Conservation (phyloP, 2,329 filamentous ascomycete genomes). For the Aspergillus niger region DNA sequence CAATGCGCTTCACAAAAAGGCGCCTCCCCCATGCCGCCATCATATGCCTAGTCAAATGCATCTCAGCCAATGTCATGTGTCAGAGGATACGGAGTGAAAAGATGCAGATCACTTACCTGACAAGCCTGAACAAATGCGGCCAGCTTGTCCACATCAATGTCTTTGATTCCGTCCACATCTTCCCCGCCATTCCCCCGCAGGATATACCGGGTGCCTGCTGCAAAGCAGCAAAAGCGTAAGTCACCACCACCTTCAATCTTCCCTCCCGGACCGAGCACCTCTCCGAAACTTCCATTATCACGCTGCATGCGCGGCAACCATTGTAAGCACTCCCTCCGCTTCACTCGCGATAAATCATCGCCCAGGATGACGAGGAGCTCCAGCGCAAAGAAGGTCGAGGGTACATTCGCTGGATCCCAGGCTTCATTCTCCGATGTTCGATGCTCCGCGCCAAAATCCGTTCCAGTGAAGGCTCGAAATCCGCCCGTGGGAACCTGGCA, state of each 20-base stretch:
- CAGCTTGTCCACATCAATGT: conserved; percentile 73
- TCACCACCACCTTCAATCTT: conserved; percentile 77
- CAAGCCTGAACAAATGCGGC: conserved; percentile 70
- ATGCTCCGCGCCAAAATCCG: conserved; percentile 52
- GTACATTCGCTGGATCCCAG: conserved; percentile 79
- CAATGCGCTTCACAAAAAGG: conserved; percentile 81
- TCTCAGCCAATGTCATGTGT: conserved; percentile 28
- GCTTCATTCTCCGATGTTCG: conserved; percentile 54
- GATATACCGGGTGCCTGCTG: conserved; percentile 78
- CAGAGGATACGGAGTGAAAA: background rate
- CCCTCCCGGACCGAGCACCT: conserved; percentile 65
- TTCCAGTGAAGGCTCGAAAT: conserved; percentile 83
- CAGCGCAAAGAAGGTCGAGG: conserved; percentile 87
- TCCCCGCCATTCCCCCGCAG: conserved; percentile 64
- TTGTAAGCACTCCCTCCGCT: conserved; percentile 64
- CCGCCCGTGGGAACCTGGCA: conserved; percentile 86
- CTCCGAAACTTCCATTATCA: conserved; percentile 85
- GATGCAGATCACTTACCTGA: conserved; percentile 47
- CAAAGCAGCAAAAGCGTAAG: conserved; percentile 85
- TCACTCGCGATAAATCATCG: conserved; percentile 66
- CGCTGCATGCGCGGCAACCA: conserved; percentile 81
- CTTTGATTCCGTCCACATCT: conserved; percentile 60
- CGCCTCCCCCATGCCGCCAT: conserved; percentile 79
- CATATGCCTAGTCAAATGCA: conserved; percentile 63
- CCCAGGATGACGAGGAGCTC: conserved; percentile 68